Evolutionary conservation across 495 filamentous ascomycete genomes (phyloP), one percentile per base, ranked within the genome.

Genomic region (Aspergillus affinis): DNA sequence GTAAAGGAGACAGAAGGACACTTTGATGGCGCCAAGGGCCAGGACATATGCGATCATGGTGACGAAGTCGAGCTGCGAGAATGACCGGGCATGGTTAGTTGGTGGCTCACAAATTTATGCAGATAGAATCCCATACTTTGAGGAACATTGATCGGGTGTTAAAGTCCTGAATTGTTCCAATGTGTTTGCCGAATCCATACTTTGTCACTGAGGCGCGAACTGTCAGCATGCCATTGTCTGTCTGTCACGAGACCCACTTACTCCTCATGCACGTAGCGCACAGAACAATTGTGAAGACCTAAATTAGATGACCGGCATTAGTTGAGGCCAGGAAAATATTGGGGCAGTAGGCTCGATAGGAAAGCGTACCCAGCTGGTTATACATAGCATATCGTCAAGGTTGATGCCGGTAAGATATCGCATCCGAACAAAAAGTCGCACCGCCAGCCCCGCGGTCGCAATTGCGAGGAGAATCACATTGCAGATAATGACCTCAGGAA

Each of bases 1-100:
- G 59, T 69, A 69, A 18, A 69, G 57, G 10, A 69, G 48, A 48
- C 61, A 65, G 48, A 69, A 69, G n/a, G 66, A 69, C 6, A 65
- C 51, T 27, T 69, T 69, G 52, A 69, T 65, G 19, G 65, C 50
- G 13, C 65, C 59, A 13, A 68, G 57, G 20, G 62, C 56, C 44
- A 62, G 47, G 45, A 68, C 52, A 36, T 68, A 68, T 32, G 62
- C 45, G 48, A 68, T 27, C 51, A 58, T 58, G n/a, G 65, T 59
- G 36, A 65, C 65, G 30, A 65, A 68, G 54, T 68, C 57, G 29
- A 65, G 62, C 65, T 68, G 45, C 4, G 47, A 50, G 47, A 3
- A 8, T 4, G 9, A 15, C 51, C 20, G 21, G 32, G 3, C 10
- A 48, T 19, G 6, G 18, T 56, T 29, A 48, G 59, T 23, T 13